Evolutionary conservation across 2,329 filamentous ascomycete species (phyloP), one percentile per base, ranked within the genome.

Genomic region (Rosellinia necatrix): DNA sequence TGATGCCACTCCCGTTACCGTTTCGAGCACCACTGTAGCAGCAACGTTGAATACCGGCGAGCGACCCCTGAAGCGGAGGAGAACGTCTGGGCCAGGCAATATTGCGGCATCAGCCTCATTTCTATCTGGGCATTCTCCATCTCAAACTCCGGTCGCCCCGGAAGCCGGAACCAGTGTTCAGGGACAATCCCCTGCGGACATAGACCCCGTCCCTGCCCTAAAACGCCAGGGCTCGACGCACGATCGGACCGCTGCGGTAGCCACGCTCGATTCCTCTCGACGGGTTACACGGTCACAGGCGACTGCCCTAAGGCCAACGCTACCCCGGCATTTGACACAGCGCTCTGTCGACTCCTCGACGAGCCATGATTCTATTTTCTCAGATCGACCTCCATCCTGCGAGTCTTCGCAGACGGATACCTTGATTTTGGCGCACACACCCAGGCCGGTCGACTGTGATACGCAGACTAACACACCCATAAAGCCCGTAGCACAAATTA

Each of bases 391-490:
- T n/a, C 37, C 49, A 6, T 66, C 67, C 13, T 59, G 52, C 22
- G 57, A 62, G 4, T 70, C 68, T 8, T 62, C 68, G 12, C 68
- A 64, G 47, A 67, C 68, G 4, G 68, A 70, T 7, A 51, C 58
- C n/a, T 65, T 64, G n/a, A 40, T 32, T 41, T 22, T 46, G n/a
- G 50, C 21, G 19, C 46, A 38, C 17, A 49, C 34, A 7, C 34
- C 50, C 8, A n/a, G 12, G 21, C 29, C 46, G 13, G 13, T 15
- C 9, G 48, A 19, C n/a, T 17, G 41, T 10, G 63, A 62, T 24
- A 68, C 68, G 44, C 64, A 47, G 49, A 49, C 51, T 17, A 64
- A 42, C 19, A 70, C 63, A 6, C 70, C 66, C 37, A 67, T 58
- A 42, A 65, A 52, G 35, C 49, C 56, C 2, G 29, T 58, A 9